Percentiles rank a stretch among this genome's conserved stretches.
Evolutionary conservation across 2,329 filamentous ascomycete genomes (phyloP).

Genomic region (Ophiocordyceps robertsii): DNA sequence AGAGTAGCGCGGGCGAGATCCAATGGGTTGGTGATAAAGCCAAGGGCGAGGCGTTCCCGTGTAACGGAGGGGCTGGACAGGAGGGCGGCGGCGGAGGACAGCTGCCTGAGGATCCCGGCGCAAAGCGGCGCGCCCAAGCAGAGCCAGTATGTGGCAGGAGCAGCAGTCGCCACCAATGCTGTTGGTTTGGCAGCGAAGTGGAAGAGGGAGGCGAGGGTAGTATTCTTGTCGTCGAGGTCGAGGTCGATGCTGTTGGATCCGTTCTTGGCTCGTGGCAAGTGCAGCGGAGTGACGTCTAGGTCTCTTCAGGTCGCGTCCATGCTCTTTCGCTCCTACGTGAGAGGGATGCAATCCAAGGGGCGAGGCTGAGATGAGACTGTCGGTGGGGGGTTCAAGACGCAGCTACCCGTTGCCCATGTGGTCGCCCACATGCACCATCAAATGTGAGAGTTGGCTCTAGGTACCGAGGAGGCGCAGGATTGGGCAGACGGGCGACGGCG

Average conservation of each 20-base stretch:
- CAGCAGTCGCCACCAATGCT: neutral
- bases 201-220: neutral
- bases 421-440: slow-evolving; percentile 5
- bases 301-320: neutral
- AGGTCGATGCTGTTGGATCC: neutral
- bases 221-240: neutral
- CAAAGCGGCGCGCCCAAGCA: slow-evolving; percentile 2
- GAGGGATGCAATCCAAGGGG: neutral
- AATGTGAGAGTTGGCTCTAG: slow-evolving; percentile 1
- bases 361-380: neutral
- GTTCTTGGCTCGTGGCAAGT: neutral
- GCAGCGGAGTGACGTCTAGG: neutral
- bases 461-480: slow-evolving; percentile 2
- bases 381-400: slow-evolving; percentile 5
- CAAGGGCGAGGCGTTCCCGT: slow-evolving; percentile 9
- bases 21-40: slow-evolving; percentile 11
- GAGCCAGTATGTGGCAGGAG: neutral
- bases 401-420: slow-evolving; percentile 12
- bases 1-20: slow-evolving; percentile 7
- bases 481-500: slow-evolving; percentile 3
- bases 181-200: slow-evolving; percentile 1
- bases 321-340: neutral
- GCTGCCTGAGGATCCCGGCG: slow-evolving; percentile 7
- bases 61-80: slow-evolving; percentile 13
- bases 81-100: slow-evolving; percentile 6